Evolutionary conservation across 1,284 basidiomycete genomes (phyloP), one percentile per base, ranked within the genome.

Genomic region (Abortiporus biennis): DNA sequence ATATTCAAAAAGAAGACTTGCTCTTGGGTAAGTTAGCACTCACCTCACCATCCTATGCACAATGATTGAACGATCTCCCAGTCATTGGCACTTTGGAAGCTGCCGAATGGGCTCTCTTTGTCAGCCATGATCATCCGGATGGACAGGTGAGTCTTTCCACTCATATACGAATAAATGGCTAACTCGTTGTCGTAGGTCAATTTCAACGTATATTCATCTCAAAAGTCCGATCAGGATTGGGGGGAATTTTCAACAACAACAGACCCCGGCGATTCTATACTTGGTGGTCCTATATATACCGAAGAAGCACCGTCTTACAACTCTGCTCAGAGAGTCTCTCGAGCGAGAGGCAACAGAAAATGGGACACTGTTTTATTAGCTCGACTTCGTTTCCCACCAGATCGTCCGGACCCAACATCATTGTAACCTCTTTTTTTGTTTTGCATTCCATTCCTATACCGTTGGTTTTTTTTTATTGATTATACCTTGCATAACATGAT

Each of bases 21-120:
- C 76, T 75, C 46, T 61, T 89, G 0, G 75, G 86, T 83, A 52
- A 47, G 76, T 63, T 12, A 24, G 21, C 31, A 41, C n/a, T 34
- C 8, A 11, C 33, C 9, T 12, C 33, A 12, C 8, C 17, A 17
- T 35, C 33, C 17, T 19, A 17, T 19, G 11, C 12, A 35, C 9
- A 9, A 15, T 4, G 19, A 38, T 36, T 9, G 33, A n/a, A 15
- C 4, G 17, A 9, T 30, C 6, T 27, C 31, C 2, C 40, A 87
- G 85, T 89, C 19, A 76, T 85, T 32, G 86, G 85, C 9, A 75
- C 80, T 0, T 65, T 90, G 4, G 73, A 78, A 40, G 72, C 82
- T 1, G 67, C 74, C 0, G 80, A 85, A 47, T 82, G 85, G 56
- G 82, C 73, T 2, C 55, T 83, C 1, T 81, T 84, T 52, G 80